Evolutionary conservation across 768 basidiomycete genomes (phyloP).

Genomic region (Leucogyrophana mollusca): DNA sequence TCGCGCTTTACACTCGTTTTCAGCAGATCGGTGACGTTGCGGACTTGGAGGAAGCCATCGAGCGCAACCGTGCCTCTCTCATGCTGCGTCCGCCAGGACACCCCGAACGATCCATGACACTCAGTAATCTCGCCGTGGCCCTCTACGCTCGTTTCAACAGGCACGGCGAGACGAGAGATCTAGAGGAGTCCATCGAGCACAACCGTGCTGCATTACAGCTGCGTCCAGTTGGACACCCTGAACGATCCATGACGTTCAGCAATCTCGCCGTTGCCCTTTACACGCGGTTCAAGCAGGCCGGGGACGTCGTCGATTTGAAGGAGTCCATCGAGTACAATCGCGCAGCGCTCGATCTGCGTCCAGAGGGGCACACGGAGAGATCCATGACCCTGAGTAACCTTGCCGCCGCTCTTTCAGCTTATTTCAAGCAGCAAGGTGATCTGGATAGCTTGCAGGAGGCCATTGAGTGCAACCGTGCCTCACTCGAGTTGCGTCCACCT

Average conservation of each 20-base stretch:
- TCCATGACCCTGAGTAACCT: constrained; percentile 10
- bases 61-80: constrained; percentile 1
- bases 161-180: constrained; percentile 1
- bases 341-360: constrained; percentile 8
- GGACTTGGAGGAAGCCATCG: constrained; percentile 16
- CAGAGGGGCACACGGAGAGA: constrained; percentile 5
- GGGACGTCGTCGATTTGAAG: constrained; percentile 9
- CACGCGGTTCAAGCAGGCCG: constrained; percentile 8
- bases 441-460: constrained; percentile 8
- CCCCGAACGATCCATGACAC: not conserved
- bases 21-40: not conserved
- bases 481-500: constrained; percentile 6
- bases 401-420: constrained; percentile 3
- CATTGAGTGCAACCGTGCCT: constrained; percentile 2
- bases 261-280: constrained; percentile 11
- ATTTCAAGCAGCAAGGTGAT: constrained; percentile 5
- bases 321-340: constrained; percentile 7
- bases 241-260: constrained; percentile 2
- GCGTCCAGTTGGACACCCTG: constrained; percentile 4
- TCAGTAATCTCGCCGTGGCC: constrained; percentile 2
- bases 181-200: constrained; percentile 10
- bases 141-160: not conserved
- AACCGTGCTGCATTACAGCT: constrained; percentile 9
- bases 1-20: constrained; percentile 12
- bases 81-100: constrained; percentile 4